A percentile compares a stretch with the other conserved stretches of the same genome.
Conservation (phyloP, 2,329 filamentous ascomycete genomes). For the Davidsoniella australis region DNA sequence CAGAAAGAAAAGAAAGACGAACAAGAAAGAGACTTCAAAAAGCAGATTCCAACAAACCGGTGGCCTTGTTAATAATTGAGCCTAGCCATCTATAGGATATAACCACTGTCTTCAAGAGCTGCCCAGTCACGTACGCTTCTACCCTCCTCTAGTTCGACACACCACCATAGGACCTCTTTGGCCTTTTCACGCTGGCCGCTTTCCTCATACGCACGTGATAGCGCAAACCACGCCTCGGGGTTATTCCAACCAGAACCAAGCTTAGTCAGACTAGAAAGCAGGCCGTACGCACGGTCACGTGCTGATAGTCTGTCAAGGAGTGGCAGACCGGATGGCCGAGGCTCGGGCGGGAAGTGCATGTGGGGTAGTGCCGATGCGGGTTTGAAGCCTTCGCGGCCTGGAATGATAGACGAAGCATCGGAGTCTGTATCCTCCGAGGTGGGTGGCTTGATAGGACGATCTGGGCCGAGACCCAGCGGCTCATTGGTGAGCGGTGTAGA, state of each 20-base stretch:
- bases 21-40: not conserved
- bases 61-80: too few relatives aligned
- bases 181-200: constrained; percentile 74
- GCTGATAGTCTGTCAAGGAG: constrained; percentile 72
- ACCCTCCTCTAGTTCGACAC: constrained; percentile 81
- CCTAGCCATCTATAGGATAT: constrained; percentile 26
- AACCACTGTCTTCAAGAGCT: constrained; percentile 48
- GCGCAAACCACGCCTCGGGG: constrained; percentile 80
- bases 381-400: constrained; percentile 15
- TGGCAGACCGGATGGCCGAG: constrained; percentile 45
- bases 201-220: constrained; percentile 76
- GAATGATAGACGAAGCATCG: constrained; percentile 13
- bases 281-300: constrained; percentile 70
- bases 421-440: constrained; percentile 1
- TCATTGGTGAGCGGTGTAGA: constrained; percentile 1
- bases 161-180: constrained; percentile 93
- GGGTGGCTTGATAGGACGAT: constrained; percentile 6
- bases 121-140: constrained; percentile 66
- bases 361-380: constrained; percentile 15
- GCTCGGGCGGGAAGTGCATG: constrained; percentile 32
- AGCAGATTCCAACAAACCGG: not conserved
- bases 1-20: not conserved
- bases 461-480: constrained; percentile 10
- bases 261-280: constrained; percentile 70
- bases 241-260: constrained; percentile 78